Percentiles rank a stretch among this genome's conserved stretches.
Conservation (phyloP, 345 rosid species). For the Salix viminalis region DNA sequence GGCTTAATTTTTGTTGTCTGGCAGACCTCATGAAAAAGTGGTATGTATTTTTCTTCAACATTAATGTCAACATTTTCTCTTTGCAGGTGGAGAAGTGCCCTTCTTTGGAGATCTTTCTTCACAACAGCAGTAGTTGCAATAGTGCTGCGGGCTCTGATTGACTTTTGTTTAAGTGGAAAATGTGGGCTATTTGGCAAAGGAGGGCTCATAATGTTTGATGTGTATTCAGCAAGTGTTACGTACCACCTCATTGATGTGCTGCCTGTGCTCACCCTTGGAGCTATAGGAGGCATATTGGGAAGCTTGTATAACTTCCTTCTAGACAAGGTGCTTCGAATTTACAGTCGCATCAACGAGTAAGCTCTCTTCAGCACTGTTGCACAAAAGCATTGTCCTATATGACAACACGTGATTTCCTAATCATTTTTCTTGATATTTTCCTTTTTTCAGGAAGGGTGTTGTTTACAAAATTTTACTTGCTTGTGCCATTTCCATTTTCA, state of each 20-base stretch:
- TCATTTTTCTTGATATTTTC: conserved; percentile 11
- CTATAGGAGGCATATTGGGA: conserved; percentile 83
- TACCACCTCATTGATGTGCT: conserved; percentile 77
- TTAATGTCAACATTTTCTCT: neutral
- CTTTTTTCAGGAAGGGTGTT: conserved; percentile 57
- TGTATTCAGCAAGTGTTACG: conserved; percentile 54
- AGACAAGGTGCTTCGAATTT: conserved; percentile 63
- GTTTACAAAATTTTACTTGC: conserved; percentile 55
- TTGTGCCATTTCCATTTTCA: conserved; percentile 62
- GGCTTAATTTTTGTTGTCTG: neutral
- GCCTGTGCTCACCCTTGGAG: conserved; percentile 71
- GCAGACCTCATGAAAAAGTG: neutral
- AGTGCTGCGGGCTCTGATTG: conserved; percentile 79
- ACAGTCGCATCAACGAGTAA: conserved; percentile 72
- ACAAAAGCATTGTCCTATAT: neutral
- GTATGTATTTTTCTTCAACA: neutral
- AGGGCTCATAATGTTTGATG: conserved; percentile 87
- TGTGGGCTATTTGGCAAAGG: conserved; percentile 94
- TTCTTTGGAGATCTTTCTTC: conserved; percentile 89
- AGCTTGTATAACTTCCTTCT: conserved; percentile 70
- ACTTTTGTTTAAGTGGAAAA: conserved; percentile 71
- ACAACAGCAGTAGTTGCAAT: conserved; percentile 85
- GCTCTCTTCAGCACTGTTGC: conserved; percentile 15
- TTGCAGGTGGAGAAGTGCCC: conserved; percentile 88
- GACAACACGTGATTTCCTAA: neutral